Evolutionary conservation across 768 basidiomycete genomes (phyloP), one percentile per base, ranked within the genome.

Genomic region (Polyporus arcularius): DNA sequence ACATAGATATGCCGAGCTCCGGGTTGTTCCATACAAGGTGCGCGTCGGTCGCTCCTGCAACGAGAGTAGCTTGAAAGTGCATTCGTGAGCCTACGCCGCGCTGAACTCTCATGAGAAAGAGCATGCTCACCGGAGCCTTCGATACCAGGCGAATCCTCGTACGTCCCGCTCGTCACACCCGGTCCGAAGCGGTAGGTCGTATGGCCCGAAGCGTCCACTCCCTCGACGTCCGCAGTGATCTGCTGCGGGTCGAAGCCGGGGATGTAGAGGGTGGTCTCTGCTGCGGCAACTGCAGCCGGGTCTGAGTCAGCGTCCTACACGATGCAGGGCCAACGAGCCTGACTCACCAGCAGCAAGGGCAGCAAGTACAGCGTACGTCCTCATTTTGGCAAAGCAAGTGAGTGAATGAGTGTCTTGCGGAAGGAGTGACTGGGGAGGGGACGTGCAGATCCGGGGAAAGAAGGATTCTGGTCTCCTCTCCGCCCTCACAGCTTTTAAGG

Each of bases 221-320:
- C 80, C n/a, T 80, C 42, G 41, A 74, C 67, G 61, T 75, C 71
- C 45, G 76, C 80, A 53, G 78, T 76, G 43, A 81, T 61, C 9
- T 78, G 77, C 66, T 78, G 78, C 16, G 76, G 74, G 57, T 82
- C 77, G 54, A 80, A 79, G 32, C 74, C 79, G 1, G 79, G 81
- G 55, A 83, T 72, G 59, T 74, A 80, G 41, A 81, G 66, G n/a
- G 81, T 78, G 0, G 74, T 76, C 57, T 74, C 68, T 4, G 73
- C 75, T 21, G 56, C 57, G 12, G 66, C 71, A 53, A 59, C 74
- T 74, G 57, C 16, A 40, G 15, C 18, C 40, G 16, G 10, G 2
- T 48, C 11, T 15, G 21, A 9, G 26, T 47, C n/a, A 26, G 16
- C 46, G n/a, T 45, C 16, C 18, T 18, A n/a, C 16, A 21, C 8